Evolutionary conservation across 148 eudicot species (phyloP).

Genomic region (Hydrangea macrophylla): DNA sequence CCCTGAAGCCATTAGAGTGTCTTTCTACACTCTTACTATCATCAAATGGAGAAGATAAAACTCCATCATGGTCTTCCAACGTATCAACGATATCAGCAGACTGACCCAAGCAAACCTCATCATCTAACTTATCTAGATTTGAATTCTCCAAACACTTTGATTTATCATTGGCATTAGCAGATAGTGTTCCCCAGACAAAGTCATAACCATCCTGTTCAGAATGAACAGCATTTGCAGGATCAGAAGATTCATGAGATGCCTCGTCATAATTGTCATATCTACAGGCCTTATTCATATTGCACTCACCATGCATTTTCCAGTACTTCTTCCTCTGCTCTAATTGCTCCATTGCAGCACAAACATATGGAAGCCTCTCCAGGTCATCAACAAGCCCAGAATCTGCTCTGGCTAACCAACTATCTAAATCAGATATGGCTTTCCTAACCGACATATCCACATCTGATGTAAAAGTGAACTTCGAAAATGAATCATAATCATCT

Average conservation of each 20-base stretch:
- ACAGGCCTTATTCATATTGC: slow-evolving; percentile 17
- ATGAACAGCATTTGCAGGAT: slow-evolving; percentile 18
- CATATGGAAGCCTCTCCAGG: slow-evolving; percentile 90
- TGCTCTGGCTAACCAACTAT: slow-evolving; percentile 91
- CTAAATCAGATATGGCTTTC: slow-evolving; percentile 73
- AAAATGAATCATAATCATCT: slow-evolving; percentile 51
- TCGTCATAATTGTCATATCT: slow-evolving; percentile 20
- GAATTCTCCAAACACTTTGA: slow-evolving; percentile 21
- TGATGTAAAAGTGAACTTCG: slow-evolving; percentile 76
- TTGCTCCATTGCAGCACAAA: slow-evolving; percentile 86
- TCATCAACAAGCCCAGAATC: slow-evolving; percentile 95
- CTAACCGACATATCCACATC: slow-evolving; percentile 89
- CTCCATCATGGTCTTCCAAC: slow-evolving; percentile 36
- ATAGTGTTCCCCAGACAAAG: slow-evolving; percentile 14
- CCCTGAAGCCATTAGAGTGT: slow-evolving; percentile 31
- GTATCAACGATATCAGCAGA: slow-evolving; percentile 43
- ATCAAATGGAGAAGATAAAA: slow-evolving; percentile 44
- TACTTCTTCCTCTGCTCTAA: slow-evolving; percentile 69
- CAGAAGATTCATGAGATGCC: slow-evolving; percentile 17
- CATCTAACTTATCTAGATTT: slow-evolving; percentile 23
- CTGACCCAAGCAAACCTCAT: slow-evolving; percentile 30
- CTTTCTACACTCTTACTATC: slow-evolving; percentile 36
- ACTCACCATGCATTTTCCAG: slow-evolving; percentile 58
- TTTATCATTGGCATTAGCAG: slow-evolving; percentile 25
- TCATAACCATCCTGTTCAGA: slow-evolving; percentile 18